phyloP scores from a whole-genome alignment of 768 basidiomycete species.

The Leccinellum luteum region DNA sequence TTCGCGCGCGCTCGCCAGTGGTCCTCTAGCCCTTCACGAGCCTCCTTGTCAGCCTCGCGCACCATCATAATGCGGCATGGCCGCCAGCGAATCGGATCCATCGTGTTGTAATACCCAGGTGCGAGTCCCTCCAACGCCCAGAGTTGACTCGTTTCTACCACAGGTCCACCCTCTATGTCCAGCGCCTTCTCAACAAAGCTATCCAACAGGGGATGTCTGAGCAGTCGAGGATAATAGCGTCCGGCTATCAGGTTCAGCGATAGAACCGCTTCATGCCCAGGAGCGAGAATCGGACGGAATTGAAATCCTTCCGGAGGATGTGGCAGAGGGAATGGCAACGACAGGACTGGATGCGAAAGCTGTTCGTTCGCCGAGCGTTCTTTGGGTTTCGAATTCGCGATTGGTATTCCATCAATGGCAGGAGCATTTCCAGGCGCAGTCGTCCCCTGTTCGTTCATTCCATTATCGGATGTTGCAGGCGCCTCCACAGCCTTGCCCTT shows the following conservation, averaged over 20 bases:
- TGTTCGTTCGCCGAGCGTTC: conserved; percentile 26
- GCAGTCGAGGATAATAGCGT: conserved; percentile 74
- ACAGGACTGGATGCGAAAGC: conserved; percentile 37
- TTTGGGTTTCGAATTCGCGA: conserved; percentile 12
- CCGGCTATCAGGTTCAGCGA: conserved; percentile 71
- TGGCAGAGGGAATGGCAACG: conserved; percentile 47
- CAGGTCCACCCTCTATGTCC: conserved; percentile 33
- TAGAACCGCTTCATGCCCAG: conserved; percentile 63
- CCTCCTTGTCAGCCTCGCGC: conserved; percentile 55
- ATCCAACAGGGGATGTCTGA: conserved; percentile 60
- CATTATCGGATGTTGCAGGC: conserved; percentile 9
- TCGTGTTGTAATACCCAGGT: conserved; percentile 63
- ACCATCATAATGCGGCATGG: conserved; percentile 53
- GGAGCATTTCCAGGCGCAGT: conserved; percentile 19
- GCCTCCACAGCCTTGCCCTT: conserved; percentile 33
- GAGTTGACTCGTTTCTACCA: conserved; percentile 48
- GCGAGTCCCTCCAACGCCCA: conserved; percentile 73
- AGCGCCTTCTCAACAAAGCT: conserved; percentile 40
- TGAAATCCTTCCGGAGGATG: conserved; percentile 62
- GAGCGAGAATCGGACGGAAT: conserved; percentile 64
- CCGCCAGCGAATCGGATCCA: conserved; percentile 66
- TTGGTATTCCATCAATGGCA: conserved; percentile 12
- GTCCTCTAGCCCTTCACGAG: conserved; percentile 40
- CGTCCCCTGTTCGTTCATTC: conserved; percentile 1
- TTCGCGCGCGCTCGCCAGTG: conserved; percentile 35